Percentiles rank a stretch among this genome's conserved stretches.
Evolutionary conservation across 306 rosid genomes (phyloP).

Genomic region (Cucumis sativus): Cucumber_9930_V3 NC_026658.2:24216001-24216500

Average conservation of each 20-base stretch:
- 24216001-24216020: conserved; percentile 34
- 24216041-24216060: conserved; percentile 5
- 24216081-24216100: conserved; percentile 15
- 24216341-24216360: background rate
- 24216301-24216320: background rate
- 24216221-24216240: conserved; percentile 38
- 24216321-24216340: background rate
- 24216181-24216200: conserved; percentile 14
- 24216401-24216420: conserved; percentile 6
- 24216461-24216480: background rate
- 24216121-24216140: conserved; percentile 12
- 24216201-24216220: conserved; percentile 31
- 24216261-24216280: background rate
- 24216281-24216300: background rate
- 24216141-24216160: conserved; percentile 11
- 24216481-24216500: too few species aligned
- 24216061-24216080: conserved; percentile 6
- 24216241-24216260: conserved; percentile 18
- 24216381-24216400: conserved; percentile 25
- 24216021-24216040: conserved; percentile 27
- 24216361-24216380: background rate
- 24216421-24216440: background rate
- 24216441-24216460: conserved; percentile 10
- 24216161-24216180: conserved; percentile 20
- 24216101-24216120: conserved; percentile 19